Base-by-base conservation (phyloP, 2,329 filamentous ascomycete species). In the Ophiocordyceps camponoti-rufipedis region DNA sequence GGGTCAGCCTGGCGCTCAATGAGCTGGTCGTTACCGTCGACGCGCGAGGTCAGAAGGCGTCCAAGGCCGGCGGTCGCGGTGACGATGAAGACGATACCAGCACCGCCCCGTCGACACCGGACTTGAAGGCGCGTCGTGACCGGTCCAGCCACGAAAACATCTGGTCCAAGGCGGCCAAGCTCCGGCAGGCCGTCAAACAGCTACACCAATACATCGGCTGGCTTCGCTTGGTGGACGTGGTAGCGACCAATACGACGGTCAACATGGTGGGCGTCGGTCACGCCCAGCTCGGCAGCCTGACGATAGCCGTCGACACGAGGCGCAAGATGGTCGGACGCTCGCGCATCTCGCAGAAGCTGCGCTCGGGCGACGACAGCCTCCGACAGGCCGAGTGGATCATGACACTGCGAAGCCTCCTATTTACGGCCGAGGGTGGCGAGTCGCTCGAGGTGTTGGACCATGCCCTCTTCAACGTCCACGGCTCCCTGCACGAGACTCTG, bases 321-420 rank as follows among this genome's bases (percentile, higher is more conserved):
- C 80, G 78, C 49, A 93, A 94, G 64, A 89, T 88, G 63, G 85
- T 94, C 29, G 88, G 95, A 57, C 78, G 87, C 46, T 86, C 85
- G 48, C 82, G 87, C 55, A 94, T 94, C 62, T 81, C 88, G 53
- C 85, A 86, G 56, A 74, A 82, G 61, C 78, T 79, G 56, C 60
- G 61, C 31, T 63, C 60, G 13, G 56, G 77, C 44, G 78, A 82
- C 53, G 72, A 62, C 45, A 72, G 64, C 41, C 58, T 75, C 12
- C 50, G 47, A 42, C 87, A 91, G 38, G 89, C 88, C 2, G 93
- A 98, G 67, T 98, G 93, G 89, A 89, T 93, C 51, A 73, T 94
- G 54, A 82, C 82, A 8, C 63, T 89, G 44, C 78, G 85, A 48
- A 95, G 88, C 61, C 74, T 96, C 42, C 69, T 96, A 7, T 93